phyloP scores from a whole-genome alignment of 768 basidiomycete species.

The Suillus hirtellus region DNA sequence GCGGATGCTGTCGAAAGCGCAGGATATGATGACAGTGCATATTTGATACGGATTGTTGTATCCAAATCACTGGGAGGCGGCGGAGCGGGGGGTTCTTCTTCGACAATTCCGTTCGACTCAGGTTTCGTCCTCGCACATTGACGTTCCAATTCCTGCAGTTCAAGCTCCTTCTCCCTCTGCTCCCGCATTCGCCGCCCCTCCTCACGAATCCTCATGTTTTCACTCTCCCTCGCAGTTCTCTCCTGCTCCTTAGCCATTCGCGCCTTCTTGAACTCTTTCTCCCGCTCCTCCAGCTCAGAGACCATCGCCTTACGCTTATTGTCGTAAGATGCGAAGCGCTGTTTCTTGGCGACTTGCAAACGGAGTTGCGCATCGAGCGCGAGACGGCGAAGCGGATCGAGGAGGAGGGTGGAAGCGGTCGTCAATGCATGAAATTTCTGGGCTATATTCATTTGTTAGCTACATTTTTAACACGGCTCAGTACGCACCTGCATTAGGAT shows the following conservation, averaged over 20 bases:
- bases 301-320: conserved; percentile 72
- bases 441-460: conserved; percentile 37
- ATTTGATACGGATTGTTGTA: conserved; percentile 77
- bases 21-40: conserved; percentile 53
- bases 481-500: conserved; percentile 70
- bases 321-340: conserved; percentile 70
- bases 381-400: conserved; percentile 76
- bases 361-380: conserved; percentile 82
- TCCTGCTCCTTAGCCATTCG: conserved; percentile 62
- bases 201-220: conserved; percentile 74
- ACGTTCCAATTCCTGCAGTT: conserved; percentile 27
- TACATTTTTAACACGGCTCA: background rate
- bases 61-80: conserved; percentile 67
- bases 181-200: conserved; percentile 69
- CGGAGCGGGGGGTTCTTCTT: conserved; percentile 49
- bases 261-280: conserved; percentile 74
- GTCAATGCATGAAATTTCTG: conserved; percentile 85
- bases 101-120: conserved; percentile 29
- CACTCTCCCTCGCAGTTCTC: conserved; percentile 51
- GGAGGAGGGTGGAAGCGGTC: conserved; percentile 75
- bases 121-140: conserved; percentile 36
- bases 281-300: conserved; percentile 78
- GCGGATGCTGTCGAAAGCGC: conserved; percentile 22
- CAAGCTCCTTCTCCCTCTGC: conserved; percentile 58
- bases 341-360: conserved; percentile 63